These are phyloP conservation scores for Alloteropsis angusta DNA, from an alignment of 202 grass and related monocot genomes.

Conservation along the genomic window DNA sequence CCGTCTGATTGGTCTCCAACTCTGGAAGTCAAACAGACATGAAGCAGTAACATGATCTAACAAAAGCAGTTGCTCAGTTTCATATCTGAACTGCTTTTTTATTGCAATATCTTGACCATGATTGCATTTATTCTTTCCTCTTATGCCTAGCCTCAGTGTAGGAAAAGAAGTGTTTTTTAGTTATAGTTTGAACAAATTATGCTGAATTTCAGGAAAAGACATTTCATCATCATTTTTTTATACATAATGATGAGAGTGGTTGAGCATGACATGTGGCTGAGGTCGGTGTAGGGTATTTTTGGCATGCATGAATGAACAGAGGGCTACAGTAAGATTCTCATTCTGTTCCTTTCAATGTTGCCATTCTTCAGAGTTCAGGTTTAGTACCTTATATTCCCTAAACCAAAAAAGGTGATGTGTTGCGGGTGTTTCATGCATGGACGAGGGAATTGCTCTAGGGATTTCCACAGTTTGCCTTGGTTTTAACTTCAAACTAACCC, in stretches of 20 bases:
- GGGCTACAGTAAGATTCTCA: neutral
- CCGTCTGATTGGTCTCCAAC: conserved; percentile 13
- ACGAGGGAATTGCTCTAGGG: neutral
- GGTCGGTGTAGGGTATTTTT: neutral
- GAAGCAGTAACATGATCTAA: neutral
- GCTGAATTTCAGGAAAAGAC: conserved; percentile 1
- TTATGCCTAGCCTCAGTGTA: neutral
- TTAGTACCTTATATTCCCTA: neutral
- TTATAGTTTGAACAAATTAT: conserved; percentile 2
- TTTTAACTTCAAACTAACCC: neutral
- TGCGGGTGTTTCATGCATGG: neutral
- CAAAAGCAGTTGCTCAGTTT: conserved; percentile 18
- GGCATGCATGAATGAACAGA: neutral
- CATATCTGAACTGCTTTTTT: neutral
- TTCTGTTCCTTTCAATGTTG: neutral
- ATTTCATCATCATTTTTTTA: neutral
- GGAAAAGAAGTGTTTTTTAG: neutral
- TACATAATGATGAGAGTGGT: neutral
- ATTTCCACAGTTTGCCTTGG: neutral
- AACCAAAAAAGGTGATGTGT: neutral
- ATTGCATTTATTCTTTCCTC: neutral
- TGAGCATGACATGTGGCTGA: conserved; percentile 1
- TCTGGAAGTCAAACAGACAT: conserved; percentile 24
- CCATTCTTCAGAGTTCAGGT: neutral
- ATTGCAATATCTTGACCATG: neutral